Evolutionary conservation across 768 basidiomycete genomes (phyloP).

Genomic region (Auriscalpium orientale): DNA sequence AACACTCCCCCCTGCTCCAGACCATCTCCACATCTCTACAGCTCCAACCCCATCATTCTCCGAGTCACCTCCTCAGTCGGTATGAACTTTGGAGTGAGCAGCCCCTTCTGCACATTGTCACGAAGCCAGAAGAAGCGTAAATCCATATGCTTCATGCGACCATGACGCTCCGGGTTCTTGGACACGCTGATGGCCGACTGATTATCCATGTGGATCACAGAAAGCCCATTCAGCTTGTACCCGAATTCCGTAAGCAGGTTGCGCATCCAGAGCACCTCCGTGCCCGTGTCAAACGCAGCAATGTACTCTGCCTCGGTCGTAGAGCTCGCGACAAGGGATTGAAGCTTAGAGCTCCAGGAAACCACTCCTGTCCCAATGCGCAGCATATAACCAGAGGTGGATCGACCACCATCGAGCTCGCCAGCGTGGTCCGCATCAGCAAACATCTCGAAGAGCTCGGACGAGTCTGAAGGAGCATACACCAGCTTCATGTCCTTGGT

Average conservation of each 20-base stretch:
- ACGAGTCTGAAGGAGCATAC: no score
- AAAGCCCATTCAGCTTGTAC: not conserved
- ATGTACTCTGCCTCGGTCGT: conserved; percentile 34
- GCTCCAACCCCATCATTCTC: no score
- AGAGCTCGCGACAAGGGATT: conserved; percentile 27
- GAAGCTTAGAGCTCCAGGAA: conserved; percentile 28
- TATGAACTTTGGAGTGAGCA: conserved; percentile 3
- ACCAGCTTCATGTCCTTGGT: conserved; percentile 18
- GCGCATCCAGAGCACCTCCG: conserved; percentile 23
- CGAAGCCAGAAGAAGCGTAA: conserved; percentile 27
- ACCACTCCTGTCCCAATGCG: conserved; percentile 25
- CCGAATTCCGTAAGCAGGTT: conserved; percentile 19
- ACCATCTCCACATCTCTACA: no score
- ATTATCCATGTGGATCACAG: conserved; percentile 22
- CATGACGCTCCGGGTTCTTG: conserved; percentile 22
- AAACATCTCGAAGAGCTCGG: no score
- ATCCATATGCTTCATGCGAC: conserved; percentile 31
- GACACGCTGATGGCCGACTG: conserved; percentile 23
- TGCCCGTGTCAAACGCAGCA: conserved; percentile 16
- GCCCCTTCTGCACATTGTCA: conserved; percentile 16
- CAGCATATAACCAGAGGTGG: conserved; percentile 18
- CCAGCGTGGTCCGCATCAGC: no score
- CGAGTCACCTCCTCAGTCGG: not conserved
- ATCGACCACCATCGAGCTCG: no score
- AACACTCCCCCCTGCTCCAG: no score